These are phyloP conservation scores for Rhamnella rubrinervis DNA, from an alignment of 331 rosid genomes.

Conservation along the genomic window DNA sequence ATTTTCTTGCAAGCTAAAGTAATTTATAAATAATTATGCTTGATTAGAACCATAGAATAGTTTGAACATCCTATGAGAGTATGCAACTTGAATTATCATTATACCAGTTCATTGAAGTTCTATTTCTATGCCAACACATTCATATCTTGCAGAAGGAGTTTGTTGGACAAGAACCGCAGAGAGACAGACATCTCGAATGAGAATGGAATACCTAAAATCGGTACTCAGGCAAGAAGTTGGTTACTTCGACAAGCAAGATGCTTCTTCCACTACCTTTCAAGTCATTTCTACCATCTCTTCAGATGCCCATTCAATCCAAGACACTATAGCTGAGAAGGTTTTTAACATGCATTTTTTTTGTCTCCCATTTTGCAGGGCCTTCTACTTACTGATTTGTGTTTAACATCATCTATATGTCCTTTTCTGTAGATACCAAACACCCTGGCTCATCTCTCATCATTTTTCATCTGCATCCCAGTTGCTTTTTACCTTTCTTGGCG, in stretches of 20 bases:
- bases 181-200: slow-evolving; percentile 71
- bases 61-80: too few species aligned
- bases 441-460: slow-evolving; percentile 55
- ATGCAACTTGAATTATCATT: too few species aligned
- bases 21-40: too few species aligned
- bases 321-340: slow-evolving; percentile 72
- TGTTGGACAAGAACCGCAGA: slow-evolving; percentile 92
- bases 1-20: too few species aligned
- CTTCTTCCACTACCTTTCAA: slow-evolving; percentile 60
- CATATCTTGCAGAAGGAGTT: slow-evolving; percentile 53
- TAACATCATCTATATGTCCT: slow-evolving; percentile 10
- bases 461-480: slow-evolving; percentile 50
- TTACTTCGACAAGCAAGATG: slow-evolving; percentile 60
- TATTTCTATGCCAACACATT: not conserved
- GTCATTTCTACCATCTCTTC: slow-evolving; percentile 64
- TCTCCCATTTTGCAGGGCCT: not conserved
- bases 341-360: not conserved
- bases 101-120: not conserved
- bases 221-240: slow-evolving; percentile 75
- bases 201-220: slow-evolving; percentile 62
- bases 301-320: slow-evolving; percentile 75
- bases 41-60: too few species aligned
- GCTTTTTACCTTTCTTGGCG: slow-evolving; percentile 66
- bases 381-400: not conserved
- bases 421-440: slow-evolving; percentile 51